phyloP scores from a whole-genome alignment of 345 rosid genomes.

The Euphorbia pulcherrima region DNA sequence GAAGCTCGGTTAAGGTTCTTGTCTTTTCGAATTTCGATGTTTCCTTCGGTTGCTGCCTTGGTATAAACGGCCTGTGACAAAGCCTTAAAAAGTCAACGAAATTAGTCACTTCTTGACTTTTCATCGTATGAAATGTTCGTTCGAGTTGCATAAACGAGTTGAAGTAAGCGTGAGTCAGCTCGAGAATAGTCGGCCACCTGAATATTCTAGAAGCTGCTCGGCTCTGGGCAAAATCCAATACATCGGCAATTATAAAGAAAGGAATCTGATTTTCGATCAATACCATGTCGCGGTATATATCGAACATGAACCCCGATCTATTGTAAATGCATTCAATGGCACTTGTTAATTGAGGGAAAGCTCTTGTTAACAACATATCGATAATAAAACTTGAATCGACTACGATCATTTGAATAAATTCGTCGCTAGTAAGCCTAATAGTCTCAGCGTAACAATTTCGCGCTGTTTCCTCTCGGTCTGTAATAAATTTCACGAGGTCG shows the following conservation, averaged over 20 bases:
- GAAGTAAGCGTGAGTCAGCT: conserved; percentile 3
- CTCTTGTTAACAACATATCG: neutral
- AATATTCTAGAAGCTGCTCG: neutral
- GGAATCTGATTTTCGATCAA: conserved; percentile 36
- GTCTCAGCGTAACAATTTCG: conserved; percentile 6
- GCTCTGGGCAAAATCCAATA: conserved; percentile 9
- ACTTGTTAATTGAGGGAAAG: neutral
- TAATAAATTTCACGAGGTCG: neutral
- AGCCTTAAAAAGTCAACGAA: conserved; percentile 19
- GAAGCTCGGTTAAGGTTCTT: conserved; percentile 9
- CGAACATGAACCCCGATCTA: neutral
- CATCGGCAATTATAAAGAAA: conserved; percentile 23
- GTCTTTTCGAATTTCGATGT: neutral
- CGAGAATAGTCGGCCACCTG: conserved; percentile 8
- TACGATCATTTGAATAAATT: conserved; percentile 8
- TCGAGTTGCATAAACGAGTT: conserved; percentile 4
- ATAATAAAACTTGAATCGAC: conserved; percentile 12
- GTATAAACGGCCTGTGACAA: neutral
- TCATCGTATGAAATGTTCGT: neutral
- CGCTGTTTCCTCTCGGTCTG: neutral
- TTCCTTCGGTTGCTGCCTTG: neutral
- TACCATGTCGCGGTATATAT: conserved; percentile 1
- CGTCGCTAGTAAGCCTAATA: neutral
- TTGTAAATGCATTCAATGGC: neutral
- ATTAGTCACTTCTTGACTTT: neutral